phyloP scores from a whole-genome alignment of 192 early-diverging fungal genomes.

The Glomus cerebriforme region DNA sequence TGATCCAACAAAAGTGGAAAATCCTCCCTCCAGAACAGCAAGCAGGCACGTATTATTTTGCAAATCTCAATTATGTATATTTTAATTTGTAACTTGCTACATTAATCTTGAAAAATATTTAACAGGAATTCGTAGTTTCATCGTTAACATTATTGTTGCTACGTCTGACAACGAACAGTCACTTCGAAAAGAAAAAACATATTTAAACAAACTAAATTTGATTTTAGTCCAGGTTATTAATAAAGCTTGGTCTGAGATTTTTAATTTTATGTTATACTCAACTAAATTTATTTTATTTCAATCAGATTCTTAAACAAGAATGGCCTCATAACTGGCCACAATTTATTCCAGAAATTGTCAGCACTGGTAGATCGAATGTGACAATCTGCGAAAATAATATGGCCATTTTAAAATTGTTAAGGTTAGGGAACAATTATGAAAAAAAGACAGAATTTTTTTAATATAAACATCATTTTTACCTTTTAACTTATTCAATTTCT shows the following conservation, averaged over 20 bases:
- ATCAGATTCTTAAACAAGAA: constrained; percentile 96
- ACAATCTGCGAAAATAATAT: constrained; percentile 99
- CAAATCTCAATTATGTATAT: neutral
- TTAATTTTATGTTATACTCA: neutral
- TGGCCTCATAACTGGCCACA: constrained; percentile 99
- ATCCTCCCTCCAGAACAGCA: constrained; percentile 43
- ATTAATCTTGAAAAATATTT: neutral
- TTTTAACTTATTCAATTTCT: constrained; percentile 33
- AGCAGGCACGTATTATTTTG: constrained; percentile 27
- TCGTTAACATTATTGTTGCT: constrained; percentile 91
- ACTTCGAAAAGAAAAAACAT: constrained; percentile 73
- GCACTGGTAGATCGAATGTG: constrained; percentile 89
- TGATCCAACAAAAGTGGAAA: constrained; percentile 98
- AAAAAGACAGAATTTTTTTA: neutral
- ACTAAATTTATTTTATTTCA: neutral
- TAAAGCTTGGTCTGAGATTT: too few species aligned
- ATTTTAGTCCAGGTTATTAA: constrained; percentile 87
- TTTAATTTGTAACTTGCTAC: neutral
- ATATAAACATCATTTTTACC: constrained; percentile 1
- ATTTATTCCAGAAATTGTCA: constrained; percentile 98
- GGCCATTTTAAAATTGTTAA: constrained; percentile 96
- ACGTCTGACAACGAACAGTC: constrained; percentile 84
- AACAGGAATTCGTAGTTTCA: constrained; percentile 91
- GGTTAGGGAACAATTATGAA: constrained; percentile 49
- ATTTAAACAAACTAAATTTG: constrained; percentile 93